A percentile compares a stretch with the other conserved stretches of the same genome.
phyloP scores from a whole-genome alignment of 2,329 filamentous ascomycete species.

The Fusarium tricinctum region DNA sequence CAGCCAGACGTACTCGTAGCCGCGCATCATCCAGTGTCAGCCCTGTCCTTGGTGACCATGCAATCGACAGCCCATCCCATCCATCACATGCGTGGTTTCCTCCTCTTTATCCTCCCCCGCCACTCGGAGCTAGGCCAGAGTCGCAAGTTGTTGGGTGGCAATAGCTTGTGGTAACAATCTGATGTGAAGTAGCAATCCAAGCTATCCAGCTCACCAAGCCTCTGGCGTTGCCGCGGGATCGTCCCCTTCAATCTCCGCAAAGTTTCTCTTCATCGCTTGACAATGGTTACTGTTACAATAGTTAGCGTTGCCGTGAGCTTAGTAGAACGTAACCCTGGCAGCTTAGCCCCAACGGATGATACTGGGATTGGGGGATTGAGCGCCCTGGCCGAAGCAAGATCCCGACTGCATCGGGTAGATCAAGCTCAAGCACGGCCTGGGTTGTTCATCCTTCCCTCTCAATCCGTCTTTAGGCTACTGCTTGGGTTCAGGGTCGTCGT shows the following conservation, averaged over 20 bases:
- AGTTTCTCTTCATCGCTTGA: constrained; percentile 75
- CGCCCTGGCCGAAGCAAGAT: constrained; percentile 40
- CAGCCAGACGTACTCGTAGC: constrained; percentile 45
- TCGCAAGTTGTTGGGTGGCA: constrained; percentile 39
- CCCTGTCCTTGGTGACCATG: constrained; percentile 45
- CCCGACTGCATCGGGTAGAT: constrained; percentile 43
- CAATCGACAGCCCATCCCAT: constrained; percentile 36
- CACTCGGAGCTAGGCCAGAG: constrained; percentile 27
- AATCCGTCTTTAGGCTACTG: constrained; percentile 25
- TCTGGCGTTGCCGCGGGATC: constrained; percentile 38
- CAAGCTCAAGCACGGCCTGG: constrained; percentile 36
- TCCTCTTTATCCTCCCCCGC: constrained; percentile 32
- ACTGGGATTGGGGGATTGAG: constrained; percentile 29
- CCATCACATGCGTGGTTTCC: constrained; percentile 30
- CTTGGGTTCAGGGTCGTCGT: constrained; percentile 22
- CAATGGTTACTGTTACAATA: constrained; percentile 63
- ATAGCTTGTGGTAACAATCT: constrained; percentile 39
- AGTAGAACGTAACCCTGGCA: constrained; percentile 29
- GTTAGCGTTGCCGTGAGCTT: constrained; percentile 47
- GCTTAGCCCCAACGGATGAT: constrained; percentile 29
- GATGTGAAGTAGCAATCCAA: constrained; percentile 44
- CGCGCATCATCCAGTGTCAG: constrained; percentile 51
- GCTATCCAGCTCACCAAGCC: constrained; percentile 37
- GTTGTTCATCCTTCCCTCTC: constrained; percentile 20
- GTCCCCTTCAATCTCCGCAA: constrained; percentile 43